A percentile compares a stretch with the other conserved stretches of the same genome.
These are phyloP conservation scores for Penicillium steckii DNA, from an alignment of 495 filamentous ascomycete species.

Conservation along the genomic window DNA sequence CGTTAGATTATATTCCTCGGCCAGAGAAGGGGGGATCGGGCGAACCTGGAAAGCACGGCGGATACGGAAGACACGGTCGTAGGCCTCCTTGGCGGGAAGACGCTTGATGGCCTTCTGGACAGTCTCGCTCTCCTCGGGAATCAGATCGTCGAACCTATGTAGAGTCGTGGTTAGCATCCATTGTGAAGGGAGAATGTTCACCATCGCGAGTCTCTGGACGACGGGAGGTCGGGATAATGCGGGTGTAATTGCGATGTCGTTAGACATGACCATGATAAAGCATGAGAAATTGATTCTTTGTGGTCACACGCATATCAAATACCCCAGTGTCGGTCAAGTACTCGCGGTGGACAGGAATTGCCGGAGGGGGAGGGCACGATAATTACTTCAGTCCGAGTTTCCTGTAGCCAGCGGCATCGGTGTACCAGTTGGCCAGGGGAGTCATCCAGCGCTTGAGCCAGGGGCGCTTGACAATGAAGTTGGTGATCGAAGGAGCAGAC, in stretches of 20 bases:
- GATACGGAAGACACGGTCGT: constrained; percentile 96
- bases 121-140: constrained; percentile 81
- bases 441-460: constrained; percentile 76
- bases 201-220: constrained; percentile 18
- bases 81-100: constrained; percentile 82
- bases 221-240: constrained; percentile 19
- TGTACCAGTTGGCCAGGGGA: constrained; percentile 82
- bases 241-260: constrained; percentile 2
- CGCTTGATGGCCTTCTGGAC: constrained; percentile 88
- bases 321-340: constrained; percentile 4
- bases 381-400: constrained; percentile 84
- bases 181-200: background rate
- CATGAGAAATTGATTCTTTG: background rate
- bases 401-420: constrained; percentile 84
- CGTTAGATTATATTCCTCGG: constrained; percentile 22
- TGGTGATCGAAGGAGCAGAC: constrained; percentile 70
- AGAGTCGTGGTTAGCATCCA: constrained; percentile 13
- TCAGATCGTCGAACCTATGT: constrained; percentile 84
- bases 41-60: constrained; percentile 89
- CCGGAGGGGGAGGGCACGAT: constrained; percentile 15
- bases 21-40: constrained; percentile 3
- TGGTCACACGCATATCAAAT: background rate
- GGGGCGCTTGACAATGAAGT: constrained; percentile 73
- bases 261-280: background rate
- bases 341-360: constrained; percentile 11